Conservation (phyloP, 179 eudicot genomes). For the Dionaea muscipula region DNA sequence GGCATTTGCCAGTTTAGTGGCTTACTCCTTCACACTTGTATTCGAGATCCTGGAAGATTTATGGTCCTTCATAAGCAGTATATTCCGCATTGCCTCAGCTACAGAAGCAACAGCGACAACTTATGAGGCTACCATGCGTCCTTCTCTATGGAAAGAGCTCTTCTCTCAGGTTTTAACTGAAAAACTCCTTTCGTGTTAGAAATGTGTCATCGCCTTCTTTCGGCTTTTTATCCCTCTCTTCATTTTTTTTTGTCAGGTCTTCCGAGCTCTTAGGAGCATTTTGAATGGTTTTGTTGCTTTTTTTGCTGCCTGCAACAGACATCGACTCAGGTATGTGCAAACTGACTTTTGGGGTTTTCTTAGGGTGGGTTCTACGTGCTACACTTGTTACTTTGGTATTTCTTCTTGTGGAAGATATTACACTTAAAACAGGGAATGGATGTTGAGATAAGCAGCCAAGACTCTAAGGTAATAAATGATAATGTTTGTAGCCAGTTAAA, state of each 20-base stretch:
- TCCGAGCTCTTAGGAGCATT: slow-evolving; percentile 77
- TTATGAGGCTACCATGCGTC: slow-evolving; percentile 71
- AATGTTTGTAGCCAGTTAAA: too few relatives aligned
- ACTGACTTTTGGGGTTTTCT: neutral
- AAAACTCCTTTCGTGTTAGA: neutral
- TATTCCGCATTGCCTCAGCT: slow-evolving; percentile 45
- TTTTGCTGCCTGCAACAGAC: slow-evolving; percentile 82
- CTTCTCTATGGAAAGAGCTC: slow-evolving; percentile 83
- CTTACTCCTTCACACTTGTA: slow-evolving; percentile 22
- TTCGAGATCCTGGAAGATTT: slow-evolving; percentile 38
- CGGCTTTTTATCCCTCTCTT: slow-evolving; percentile 5
- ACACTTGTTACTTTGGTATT: neutral
- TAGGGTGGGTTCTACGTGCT: neutral
- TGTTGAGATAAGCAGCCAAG: too few relatives aligned
- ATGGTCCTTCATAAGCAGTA: slow-evolving; percentile 39
- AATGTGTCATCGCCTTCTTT: neutral
- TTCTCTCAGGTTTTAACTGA: slow-evolving; percentile 58
- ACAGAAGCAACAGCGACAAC: slow-evolving; percentile 61
- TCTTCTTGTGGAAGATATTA: neutral
- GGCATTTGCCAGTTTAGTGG: slow-evolving; percentile 35
- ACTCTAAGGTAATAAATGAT: too few relatives aligned
- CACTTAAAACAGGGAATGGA: too few relatives aligned
- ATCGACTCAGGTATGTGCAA: slow-evolving; percentile 70
- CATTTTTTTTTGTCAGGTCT: slow-evolving; percentile 38
- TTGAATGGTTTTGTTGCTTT: slow-evolving; percentile 83